phyloP scores from a whole-genome alignment of 352 stramenopile genomes.

The Globisporangium okanoganense region DNA sequence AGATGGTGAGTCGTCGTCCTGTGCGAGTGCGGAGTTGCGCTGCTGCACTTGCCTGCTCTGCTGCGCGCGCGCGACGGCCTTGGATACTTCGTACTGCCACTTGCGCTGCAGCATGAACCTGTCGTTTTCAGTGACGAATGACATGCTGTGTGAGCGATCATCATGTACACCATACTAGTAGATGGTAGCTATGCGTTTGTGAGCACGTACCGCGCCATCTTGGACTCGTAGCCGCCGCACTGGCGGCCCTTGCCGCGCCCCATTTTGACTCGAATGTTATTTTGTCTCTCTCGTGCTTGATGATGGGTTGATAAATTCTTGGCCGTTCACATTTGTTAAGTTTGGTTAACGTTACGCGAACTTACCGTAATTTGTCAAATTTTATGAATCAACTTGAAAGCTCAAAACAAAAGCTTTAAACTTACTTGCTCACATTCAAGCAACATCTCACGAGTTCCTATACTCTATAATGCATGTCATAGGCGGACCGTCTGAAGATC shows the following conservation, averaged over 20 bases:
- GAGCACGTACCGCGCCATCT: conserved; percentile 52
- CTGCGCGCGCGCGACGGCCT: conserved; percentile 22
- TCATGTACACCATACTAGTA: background rate
- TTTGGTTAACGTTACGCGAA: background rate
- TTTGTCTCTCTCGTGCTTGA: background rate
- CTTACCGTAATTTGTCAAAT: background rate
- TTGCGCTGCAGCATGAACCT: conserved; percentile 63
- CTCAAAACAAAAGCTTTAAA: too few species aligned
- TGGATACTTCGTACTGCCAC: conserved; percentile 60
- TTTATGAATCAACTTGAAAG: too few species aligned
- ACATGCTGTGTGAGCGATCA: background rate
- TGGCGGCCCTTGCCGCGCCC: conserved; percentile 61
- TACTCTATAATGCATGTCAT: too few species aligned
- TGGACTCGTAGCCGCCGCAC: conserved; percentile 65
- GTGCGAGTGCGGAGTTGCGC: conserved; percentile 38
- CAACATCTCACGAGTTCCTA: background rate
- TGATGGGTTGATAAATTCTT: background rate
- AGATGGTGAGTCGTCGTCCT: conserved; percentile 19
- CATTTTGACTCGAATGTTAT: conserved; percentile 24
- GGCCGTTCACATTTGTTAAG: background rate
- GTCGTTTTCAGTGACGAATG: background rate
- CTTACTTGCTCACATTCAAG: background rate
- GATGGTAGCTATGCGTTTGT: background rate
- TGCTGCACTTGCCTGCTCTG: conserved; percentile 32
- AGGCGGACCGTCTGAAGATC: too few species aligned